Evolutionary conservation across 148 eudicot species (phyloP).

Genomic region (Amaranthus cruentus): DNA sequence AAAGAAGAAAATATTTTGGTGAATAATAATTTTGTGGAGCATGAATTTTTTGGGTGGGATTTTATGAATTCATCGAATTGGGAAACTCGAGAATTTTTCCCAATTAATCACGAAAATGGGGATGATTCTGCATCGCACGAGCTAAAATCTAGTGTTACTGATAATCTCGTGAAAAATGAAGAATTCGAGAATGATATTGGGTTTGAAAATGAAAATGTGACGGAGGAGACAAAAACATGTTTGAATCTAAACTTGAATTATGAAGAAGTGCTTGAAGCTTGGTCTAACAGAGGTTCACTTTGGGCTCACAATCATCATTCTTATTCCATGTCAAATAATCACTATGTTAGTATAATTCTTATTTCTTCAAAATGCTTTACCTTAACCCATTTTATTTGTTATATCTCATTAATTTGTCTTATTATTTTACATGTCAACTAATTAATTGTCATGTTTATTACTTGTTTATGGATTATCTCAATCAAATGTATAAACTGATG

Average conservation of each 20-base stretch:
- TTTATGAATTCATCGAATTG: constrained; percentile 11
- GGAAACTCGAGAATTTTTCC: neutral
- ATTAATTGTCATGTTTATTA: no score
- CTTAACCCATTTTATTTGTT: neutral
- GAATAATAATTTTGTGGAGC: neutral
- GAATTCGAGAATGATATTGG: constrained; percentile 11
- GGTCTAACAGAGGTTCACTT: constrained; percentile 43
- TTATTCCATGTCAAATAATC: constrained; percentile 8
- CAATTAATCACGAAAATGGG: neutral
- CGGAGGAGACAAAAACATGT: constrained; percentile 22
- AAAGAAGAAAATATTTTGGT: neutral
- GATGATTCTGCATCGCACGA: neutral
- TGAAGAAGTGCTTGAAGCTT: constrained; percentile 49
- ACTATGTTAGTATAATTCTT: constrained; percentile 35
- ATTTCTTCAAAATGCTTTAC: neutral
- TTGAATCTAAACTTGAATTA: constrained; percentile 51
- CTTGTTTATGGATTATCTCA: no score
- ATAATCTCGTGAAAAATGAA: constrained; percentile 6
- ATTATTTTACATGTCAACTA: no score
- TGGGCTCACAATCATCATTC: constrained; percentile 11
- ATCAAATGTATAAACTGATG: no score
- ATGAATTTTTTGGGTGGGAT: constrained; percentile 14
- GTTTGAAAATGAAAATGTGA: constrained; percentile 25
- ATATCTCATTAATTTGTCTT: neutral
- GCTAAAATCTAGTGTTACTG: neutral